phyloP scores from a whole-genome alignment of 768 basidiomycete genomes.

The Tricholoma sp. region DNA sequence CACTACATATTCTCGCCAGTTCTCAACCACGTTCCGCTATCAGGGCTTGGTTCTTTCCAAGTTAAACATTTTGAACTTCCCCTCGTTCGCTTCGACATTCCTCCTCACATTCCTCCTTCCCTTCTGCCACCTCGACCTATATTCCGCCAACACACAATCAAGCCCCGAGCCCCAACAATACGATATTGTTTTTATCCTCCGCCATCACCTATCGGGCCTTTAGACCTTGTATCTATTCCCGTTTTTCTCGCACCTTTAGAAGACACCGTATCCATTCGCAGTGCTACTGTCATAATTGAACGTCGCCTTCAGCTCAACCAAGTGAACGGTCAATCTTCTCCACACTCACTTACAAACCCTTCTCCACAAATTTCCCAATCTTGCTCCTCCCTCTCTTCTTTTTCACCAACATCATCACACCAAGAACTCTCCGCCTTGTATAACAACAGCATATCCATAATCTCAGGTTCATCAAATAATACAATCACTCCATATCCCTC shows the following conservation, averaged over 20 bases:
- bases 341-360: slow-evolving; percentile 18
- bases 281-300: slow-evolving; percentile 61
- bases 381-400: slow-evolving; percentile 27
- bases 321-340: slow-evolving; percentile 18
- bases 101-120: slow-evolving; percentile 34
- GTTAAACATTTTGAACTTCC: slow-evolving; percentile 67
- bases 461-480: slow-evolving; percentile 28
- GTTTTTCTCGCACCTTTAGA: slow-evolving; percentile 60
- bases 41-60: slow-evolving; percentile 63
- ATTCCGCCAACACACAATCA: slow-evolving; percentile 40
- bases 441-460: slow-evolving; percentile 15
- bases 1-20: slow-evolving; percentile 33
- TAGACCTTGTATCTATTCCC: slow-evolving; percentile 65
- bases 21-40: slow-evolving; percentile 59
- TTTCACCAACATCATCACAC: slow-evolving; percentile 22
- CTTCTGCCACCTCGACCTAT: slow-evolving; percentile 31
- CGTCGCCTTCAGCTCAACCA: slow-evolving; percentile 64
- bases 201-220: slow-evolving; percentile 58
- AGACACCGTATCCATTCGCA: slow-evolving; percentile 50
- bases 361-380: slow-evolving; percentile 14
- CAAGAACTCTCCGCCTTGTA: slow-evolving; percentile 14
- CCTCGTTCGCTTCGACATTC: slow-evolving; percentile 66
- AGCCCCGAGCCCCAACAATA: slow-evolving; percentile 52
- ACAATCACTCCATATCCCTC: slow-evolving; percentile 38
- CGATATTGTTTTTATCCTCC: slow-evolving; percentile 57